Evolutionary conservation across 1,139 yeast species (phyloP).

Genomic region (Kluyveromyces marxianus): DNA sequence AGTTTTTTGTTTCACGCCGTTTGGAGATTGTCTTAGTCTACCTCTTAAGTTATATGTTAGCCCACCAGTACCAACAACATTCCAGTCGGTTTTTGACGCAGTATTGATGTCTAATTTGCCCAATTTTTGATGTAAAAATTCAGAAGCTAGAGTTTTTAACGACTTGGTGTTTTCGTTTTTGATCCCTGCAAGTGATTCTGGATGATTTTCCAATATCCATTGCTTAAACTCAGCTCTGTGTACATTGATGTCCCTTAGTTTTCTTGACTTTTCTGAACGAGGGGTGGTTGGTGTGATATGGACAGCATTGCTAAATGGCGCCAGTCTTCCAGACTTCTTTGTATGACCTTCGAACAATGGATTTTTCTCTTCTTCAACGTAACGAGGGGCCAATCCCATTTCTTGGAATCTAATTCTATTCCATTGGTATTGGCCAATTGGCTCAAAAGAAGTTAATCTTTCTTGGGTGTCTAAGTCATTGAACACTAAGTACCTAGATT

Average conservation of each 20-base stretch:
- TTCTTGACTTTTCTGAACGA: constrained; percentile 12
- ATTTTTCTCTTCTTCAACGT: constrained; percentile 24
- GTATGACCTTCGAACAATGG: constrained; percentile 30
- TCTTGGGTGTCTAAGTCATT: constrained; percentile 47
- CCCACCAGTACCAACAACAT: constrained; percentile 64
- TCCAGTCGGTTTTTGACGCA: constrained; percentile 15
- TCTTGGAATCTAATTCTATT: constrained; percentile 47
- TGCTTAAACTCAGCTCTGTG: constrained; percentile 33
- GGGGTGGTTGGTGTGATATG: constrained; percentile 13
- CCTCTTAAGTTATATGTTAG: constrained; percentile 67
- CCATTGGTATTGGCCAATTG: constrained; percentile 41
- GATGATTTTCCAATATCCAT: constrained; percentile 35
- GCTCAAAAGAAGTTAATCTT: constrained; percentile 46
- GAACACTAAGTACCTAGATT: constrained; percentile 41
- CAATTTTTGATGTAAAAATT: constrained; percentile 30
- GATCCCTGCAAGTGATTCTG: constrained; percentile 30
- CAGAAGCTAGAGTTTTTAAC: constrained; percentile 32
- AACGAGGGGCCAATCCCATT: constrained; percentile 36
- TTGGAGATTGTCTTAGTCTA: constrained; percentile 63
- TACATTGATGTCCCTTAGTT: constrained; percentile 11
- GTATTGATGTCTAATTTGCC: constrained; percentile 11
- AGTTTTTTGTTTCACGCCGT: constrained; percentile 55
- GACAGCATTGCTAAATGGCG: constrained; percentile 17
- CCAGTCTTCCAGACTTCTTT: constrained; percentile 14
- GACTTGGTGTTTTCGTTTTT: constrained; percentile 26